Base-by-base conservation (phyloP, 495 filamentous ascomycete species). In the Daldinia childiae region DNA sequence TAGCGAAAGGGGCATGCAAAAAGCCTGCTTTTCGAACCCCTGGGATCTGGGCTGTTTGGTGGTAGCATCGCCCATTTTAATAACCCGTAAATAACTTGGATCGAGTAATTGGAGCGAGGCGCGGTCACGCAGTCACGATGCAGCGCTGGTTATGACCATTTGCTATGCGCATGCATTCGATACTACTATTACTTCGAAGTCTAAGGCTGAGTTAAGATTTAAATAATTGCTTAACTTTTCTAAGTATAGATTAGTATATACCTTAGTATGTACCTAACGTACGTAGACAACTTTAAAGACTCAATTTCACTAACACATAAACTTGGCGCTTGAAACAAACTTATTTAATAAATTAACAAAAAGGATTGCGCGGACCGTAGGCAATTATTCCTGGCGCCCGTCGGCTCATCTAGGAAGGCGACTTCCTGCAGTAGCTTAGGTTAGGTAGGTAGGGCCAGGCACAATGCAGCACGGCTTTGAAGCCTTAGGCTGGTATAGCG, bases 281-380 rank as follows among this genome's bases (percentile, higher is more conserved):
- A 51, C 21, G 17, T 51, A 51, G 4, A 11, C 15, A 29, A 6
- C 8, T 27, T 52, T 9, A 30, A 54, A 54, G 6, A 15, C 9
- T 26, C 50, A 52, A 52, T 52, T 34, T 56, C 29, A 34, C 30
- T 29, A 32, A 56, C 7, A 34, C 27, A 9, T 14, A 32, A 34
- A 19, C 3, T 19, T 17, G 32, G 2, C 15, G 38, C 64, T 63
- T 67, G 64, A 72, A 72, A 72, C 64, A 68, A 57, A 63, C 59
- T 72, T 72, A 68, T 68, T 72, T 55, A 45, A 60, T 48, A 45
- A 21, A 3, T 48, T 21, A 5, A 12, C 43, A 48, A 48, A 60
- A 72, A 64, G 69, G 69, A 72, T 64, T 52, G 45, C 54, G 63
- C 43, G 29, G 51, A 63, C 30, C 54, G 30, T 59, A 30, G 64